Evolutionary conservation across 805 yeast species (phyloP), one percentile per base, ranked within the genome.

Genomic region (Lachancea fermentati): DNA sequence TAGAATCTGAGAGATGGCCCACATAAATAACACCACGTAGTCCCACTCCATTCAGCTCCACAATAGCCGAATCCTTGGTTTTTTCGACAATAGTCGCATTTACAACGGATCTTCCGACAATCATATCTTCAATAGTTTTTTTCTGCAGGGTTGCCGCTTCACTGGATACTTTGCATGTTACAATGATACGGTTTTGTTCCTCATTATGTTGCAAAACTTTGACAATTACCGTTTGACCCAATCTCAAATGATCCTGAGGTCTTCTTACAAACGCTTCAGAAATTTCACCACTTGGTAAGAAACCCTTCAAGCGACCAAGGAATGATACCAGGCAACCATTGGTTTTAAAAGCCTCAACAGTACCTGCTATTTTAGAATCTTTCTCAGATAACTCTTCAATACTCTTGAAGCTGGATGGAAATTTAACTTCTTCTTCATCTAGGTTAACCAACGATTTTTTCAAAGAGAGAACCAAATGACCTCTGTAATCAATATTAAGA

Each of bases 261-360:
- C 78, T 76, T 37, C 70, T 72, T 30, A 89, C 93, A 58, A 75
- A 85, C 1, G 95, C 79, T 63, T 93, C 97, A 39, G 94, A 82
- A 53, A 93, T 85, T 66, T 93, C 97, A 40, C 81, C 69, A 48
- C 80, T 78, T 22, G 98, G 97, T 45, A 93, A 68, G 58, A 78
- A 89, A 0, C 88, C 98, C 49, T 72, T 76, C 32, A 85, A 60
- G 39, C 72, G 71, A 40, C 93, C 95, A 55, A 86, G 89, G 56
- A 93, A 88, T 12, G 88, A 76, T 5, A 93, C 78, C 32, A 88
- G 66, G 34, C 85, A 95, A 53, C 98, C 98, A 43, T 73, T 70
- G 43, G 81, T 79, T 36, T 76, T 76, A 51, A 91, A 74, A 25
- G 75, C 69, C 44, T 80, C 80, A 33, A 93, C 81, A 1, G 89